phyloP scores from a whole-genome alignment of 768 basidiomycete species.

The Suillus subluteus region DNA sequence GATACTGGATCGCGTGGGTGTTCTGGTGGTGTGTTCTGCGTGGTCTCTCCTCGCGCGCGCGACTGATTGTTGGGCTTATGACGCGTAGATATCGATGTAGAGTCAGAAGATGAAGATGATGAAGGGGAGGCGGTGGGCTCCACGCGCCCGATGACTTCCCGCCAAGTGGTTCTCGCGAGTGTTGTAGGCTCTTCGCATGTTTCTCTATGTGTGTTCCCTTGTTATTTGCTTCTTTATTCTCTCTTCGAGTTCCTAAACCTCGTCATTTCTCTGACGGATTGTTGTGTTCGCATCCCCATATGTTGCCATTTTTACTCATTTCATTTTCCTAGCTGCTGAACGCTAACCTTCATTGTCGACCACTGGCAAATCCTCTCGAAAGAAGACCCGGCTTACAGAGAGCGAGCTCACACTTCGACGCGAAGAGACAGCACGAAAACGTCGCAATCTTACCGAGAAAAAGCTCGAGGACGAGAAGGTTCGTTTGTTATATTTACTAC shows the following conservation, averaged over 20 bases:
- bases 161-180: conserved; percentile 74
- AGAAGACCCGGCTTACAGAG: conserved; percentile 73
- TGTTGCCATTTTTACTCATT: neutral
- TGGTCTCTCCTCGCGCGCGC: neutral
- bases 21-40: conserved; percentile 24
- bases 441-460: conserved; percentile 80
- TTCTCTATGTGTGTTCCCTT: conserved; percentile 48
- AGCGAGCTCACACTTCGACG: conserved; percentile 72
- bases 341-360: neutral
- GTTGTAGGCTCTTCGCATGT: conserved; percentile 73
- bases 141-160: conserved; percentile 51
- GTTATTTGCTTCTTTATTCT: neutral
- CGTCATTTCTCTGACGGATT: neutral
- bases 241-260: neutral
- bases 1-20: conserved; percentile 34
- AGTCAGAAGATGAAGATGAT: conserved; percentile 47
- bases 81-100: conserved; percentile 40
- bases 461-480: conserved; percentile 88
- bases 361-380: conserved; percentile 27
- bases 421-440: conserved; percentile 82
- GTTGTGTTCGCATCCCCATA: neutral
- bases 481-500: conserved; percentile 9
- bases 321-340: neutral
- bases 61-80: neutral
- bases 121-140: conserved; percentile 40